Base-by-base conservation (phyloP, 305 asterid genomes). In the Rubia peregrina region DNA sequence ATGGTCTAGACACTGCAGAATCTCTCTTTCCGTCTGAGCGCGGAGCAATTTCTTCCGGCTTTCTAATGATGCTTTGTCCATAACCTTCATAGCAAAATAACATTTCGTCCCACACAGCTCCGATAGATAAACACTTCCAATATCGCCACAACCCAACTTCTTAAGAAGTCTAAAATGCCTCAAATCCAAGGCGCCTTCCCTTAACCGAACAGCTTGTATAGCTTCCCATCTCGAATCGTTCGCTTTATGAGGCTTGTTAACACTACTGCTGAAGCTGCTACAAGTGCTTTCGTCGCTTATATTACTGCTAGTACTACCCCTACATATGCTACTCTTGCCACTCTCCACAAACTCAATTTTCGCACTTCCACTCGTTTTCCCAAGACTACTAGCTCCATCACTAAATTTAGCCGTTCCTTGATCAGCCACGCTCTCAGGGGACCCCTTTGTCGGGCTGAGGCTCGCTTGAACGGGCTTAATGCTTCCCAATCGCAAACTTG, bases 141-240 rank as follows among this genome's bases (percentile, higher is more conserved):
- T 93, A 78, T 93, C 98, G 21, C 98, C 98, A 57, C 92, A 90
- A 9, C 98, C 98, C 89, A 93, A 74, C 77, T 89, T 93, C 87
- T 89, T 93, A 65, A 93, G 83, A 76, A 90, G 82, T 77, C 96
- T 81, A 79, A 93, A 93, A 76, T 91, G 91, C 86, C 89, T 86
- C 87, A 93, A 80, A 76, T 90, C 96, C 61, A 93, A 87, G 57
- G 74, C 80, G 41, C 95, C 92, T 48, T 89, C 96, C 73, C 86
- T 90, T 14, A 80, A 22, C 9, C 95, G 88, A 43, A 89, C 91
- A 1, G 84, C 89, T 73, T 86, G 96, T 8, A 93, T 88, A 40
- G 98, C 98, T 77, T 93, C 98, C 98, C 98, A 93, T 73, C 92
- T 81, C 1, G 86, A 68, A 77, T 93, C 98, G 43, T 93, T 93